phyloP scores from a whole-genome alignment of 2,329 filamentous ascomycete genomes.

The Aspergillus sp. region DNA sequence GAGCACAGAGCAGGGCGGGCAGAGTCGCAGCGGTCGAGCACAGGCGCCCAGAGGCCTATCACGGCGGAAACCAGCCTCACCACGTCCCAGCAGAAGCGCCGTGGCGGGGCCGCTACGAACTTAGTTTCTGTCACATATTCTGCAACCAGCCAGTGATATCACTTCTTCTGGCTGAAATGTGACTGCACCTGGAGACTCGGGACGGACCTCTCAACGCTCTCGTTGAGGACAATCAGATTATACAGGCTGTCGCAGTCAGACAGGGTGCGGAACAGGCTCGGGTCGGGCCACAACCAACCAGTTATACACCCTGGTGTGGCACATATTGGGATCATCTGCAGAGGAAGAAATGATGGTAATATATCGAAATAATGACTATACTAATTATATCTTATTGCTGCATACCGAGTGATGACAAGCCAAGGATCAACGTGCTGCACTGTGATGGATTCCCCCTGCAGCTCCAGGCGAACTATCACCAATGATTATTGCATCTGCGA shows the following conservation, averaged over 20 bases:
- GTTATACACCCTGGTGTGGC: background rate
- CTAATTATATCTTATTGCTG: background rate
- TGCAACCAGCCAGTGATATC: background rate
- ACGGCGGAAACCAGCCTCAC: slow-evolving; percentile 12
- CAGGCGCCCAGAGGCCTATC: background rate
- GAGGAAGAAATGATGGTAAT: too few species aligned
- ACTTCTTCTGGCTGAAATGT: background rate
- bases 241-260: background rate
- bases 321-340: too few species aligned
- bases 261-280: background rate
- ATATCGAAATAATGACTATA: background rate
- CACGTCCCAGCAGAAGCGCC: slow-evolving; percentile 15
- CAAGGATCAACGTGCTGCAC: slow-evolving; percentile 12
- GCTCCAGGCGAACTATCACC: slow-evolving; percentile 13
- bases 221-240: slow-evolving; percentile 1
- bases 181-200: background rate
- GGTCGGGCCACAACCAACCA: slow-evolving; percentile 4
- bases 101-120: slow-evolving; percentile 16
- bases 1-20: background rate
- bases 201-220: too few species aligned
- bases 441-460: slow-evolving; percentile 23
- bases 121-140: slow-evolving; percentile 11
- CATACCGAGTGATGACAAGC: background rate
- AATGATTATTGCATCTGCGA: slow-evolving; percentile 5
- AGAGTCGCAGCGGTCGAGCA: background rate